Percentiles rank a stretch among this genome's conserved stretches.
Conservation (phyloP, 2,329 filamentous ascomycete genomes). For the Myriosclerotinia curreyana region DNA sequence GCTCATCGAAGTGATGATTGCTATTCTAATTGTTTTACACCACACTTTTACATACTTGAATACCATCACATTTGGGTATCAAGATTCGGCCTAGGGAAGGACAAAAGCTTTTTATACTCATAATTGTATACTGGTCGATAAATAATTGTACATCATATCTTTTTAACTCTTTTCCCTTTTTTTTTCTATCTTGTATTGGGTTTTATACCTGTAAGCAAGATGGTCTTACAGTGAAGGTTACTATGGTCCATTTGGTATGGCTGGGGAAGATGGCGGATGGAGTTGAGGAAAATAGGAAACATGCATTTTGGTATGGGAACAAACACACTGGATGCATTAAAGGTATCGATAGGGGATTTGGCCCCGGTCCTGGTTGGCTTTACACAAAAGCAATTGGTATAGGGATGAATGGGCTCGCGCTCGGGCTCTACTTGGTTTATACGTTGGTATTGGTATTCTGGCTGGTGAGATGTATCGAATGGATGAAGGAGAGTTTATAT, state of each 20-base stretch:
- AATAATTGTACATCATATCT: slow-evolving; percentile 22
- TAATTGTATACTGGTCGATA: slow-evolving; percentile 22
- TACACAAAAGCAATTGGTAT: slow-evolving; percentile 19
- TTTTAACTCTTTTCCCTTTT: neutral
- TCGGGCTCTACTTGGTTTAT: slow-evolving; percentile 3
- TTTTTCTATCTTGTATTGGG: slow-evolving; percentile 17
- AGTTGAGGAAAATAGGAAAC: neutral
- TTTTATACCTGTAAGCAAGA: neutral
- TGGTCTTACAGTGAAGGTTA: neutral
- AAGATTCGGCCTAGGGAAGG: slow-evolving; percentile 5
- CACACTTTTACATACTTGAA: slow-evolving; percentile 18
- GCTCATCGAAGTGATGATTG: slow-evolving; percentile 4
- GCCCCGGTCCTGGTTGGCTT: neutral
- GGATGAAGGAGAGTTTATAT: neutral
- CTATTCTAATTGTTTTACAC: slow-evolving; percentile 6
- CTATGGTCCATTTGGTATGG: slow-evolving; percentile 1
- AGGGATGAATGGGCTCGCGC: slow-evolving; percentile 14
- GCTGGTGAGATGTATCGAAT: neutral
- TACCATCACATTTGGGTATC: slow-evolving; percentile 15
- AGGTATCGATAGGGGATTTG: neutral
- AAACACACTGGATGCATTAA: neutral
- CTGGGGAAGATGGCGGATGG: slow-evolving; percentile 3
- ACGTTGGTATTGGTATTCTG: slow-evolving; percentile 11
- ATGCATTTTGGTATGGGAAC: slow-evolving; percentile 13
- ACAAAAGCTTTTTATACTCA: slow-evolving; percentile 19